Evolutionary conservation across 1,139 yeast species (phyloP).

Genomic region (Yamadazyma diospyri): DNA sequence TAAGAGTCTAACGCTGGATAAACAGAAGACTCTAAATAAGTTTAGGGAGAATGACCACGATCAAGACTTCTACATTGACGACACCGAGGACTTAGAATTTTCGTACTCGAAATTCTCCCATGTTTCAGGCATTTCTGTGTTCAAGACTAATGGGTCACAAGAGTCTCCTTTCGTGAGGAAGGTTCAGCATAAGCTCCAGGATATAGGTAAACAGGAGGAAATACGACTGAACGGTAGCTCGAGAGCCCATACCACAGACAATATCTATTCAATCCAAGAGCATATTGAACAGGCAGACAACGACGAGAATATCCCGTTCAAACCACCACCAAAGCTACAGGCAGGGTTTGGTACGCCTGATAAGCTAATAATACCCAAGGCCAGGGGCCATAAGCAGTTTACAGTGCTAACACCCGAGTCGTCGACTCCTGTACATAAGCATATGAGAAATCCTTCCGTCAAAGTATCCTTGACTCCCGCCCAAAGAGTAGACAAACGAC

Average conservation of each 20-base stretch:
- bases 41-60: slow-evolving; percentile 10
- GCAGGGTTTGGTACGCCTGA: slow-evolving; percentile 10
- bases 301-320: slow-evolving; percentile 10
- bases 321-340: slow-evolving; percentile 3
- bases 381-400: slow-evolving; percentile 3
- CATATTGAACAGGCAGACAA: slow-evolving; percentile 7
- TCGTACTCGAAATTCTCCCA: slow-evolving; percentile 39
- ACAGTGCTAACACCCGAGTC: slow-evolving; percentile 3
- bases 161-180: slow-evolving; percentile 27
- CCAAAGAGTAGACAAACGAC: slow-evolving; percentile 43
- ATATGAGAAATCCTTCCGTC: slow-evolving; percentile 29
- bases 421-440: slow-evolving; percentile 19
- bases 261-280: slow-evolving; percentile 14
- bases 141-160: neutral
- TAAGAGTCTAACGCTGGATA: neutral
- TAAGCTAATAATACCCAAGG: slow-evolving; percentile 8
- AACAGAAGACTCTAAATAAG: slow-evolving; percentile 4
- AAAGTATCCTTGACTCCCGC: slow-evolving; percentile 54
- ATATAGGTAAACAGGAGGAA: slow-evolving; percentile 14
- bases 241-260: slow-evolving; percentile 16
- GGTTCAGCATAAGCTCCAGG: slow-evolving; percentile 20
- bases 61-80: slow-evolving; percentile 19
- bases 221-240: slow-evolving; percentile 8
- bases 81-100: slow-evolving; percentile 25
- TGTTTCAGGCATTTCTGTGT: slow-evolving; percentile 22